Conservation (phyloP, 1,284 basidiomycete species). For the Cryptococcus deneoformans region DNA sequence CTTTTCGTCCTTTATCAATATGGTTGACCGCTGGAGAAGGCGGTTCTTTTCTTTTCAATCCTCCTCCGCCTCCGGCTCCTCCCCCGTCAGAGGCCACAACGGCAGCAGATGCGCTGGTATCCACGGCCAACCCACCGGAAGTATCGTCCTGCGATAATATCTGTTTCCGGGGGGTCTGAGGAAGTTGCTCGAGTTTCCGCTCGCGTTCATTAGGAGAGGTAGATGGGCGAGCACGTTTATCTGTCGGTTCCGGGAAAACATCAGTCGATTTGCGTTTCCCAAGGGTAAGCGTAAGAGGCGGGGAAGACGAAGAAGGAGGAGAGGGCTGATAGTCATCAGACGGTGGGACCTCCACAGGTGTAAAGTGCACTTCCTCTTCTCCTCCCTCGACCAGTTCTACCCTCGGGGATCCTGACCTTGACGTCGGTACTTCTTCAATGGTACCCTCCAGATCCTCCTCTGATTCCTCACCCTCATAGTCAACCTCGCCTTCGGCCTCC, state of each 20-base stretch:
- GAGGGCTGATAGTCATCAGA: neutral
- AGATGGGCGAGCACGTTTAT: neutral
- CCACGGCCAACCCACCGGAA: no score
- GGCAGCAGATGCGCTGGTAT: no score
- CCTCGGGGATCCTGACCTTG: neutral
- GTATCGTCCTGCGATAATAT: no score
- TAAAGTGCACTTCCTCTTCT: neutral
- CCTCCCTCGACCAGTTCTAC: neutral
- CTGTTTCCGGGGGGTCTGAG: no score
- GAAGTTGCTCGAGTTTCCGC: neutral
- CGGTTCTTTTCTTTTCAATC: slow-evolving; percentile 2
- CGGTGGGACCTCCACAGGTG: neutral
- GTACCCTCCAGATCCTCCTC: neutral
- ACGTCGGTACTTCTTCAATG: neutral
- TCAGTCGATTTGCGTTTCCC: slow-evolving; percentile 1
- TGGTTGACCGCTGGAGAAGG: slow-evolving; percentile 9
- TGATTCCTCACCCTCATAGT: neutral
- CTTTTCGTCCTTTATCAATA: slow-evolving; percentile 5
- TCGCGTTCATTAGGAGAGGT: neutral
- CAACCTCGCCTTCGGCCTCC: neutral
- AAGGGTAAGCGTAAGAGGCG: neutral
- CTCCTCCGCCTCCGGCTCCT: neutral
- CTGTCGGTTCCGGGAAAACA: neutral
- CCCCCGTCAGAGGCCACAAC: neutral
- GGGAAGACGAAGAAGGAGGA: neutral